These are phyloP conservation scores for Lycium barbarum DNA, from an alignment of 257 asterid species.

Conservation along the genomic window DNA sequence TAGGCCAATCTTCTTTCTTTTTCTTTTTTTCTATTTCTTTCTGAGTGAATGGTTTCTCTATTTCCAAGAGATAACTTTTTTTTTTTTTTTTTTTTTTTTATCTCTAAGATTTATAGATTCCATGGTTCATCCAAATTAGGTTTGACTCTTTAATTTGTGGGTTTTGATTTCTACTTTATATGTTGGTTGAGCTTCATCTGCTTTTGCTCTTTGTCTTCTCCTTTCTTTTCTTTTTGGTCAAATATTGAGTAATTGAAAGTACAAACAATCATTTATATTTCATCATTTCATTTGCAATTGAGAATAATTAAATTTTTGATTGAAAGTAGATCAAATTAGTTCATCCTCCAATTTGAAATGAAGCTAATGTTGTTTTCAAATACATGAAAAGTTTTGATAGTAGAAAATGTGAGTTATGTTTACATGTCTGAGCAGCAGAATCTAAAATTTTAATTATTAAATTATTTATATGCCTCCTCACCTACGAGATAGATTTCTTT, in stretches of 20 bases:
- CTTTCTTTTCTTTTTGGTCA: neutral
- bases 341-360: neutral
- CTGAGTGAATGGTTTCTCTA: conserved; percentile 8
- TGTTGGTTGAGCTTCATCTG: neutral
- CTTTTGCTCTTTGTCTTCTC: neutral
- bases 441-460: no score
- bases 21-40: neutral
- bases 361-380: neutral
- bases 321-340: neutral
- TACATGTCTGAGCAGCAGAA: no score
- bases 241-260: conserved; percentile 5
- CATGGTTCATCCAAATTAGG: neutral
- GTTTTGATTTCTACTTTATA: neutral
- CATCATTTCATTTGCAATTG: conserved; percentile 15
- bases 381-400: no score
- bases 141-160: neutral
- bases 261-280: neutral
- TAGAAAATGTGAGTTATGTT: neutral
- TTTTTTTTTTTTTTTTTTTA: neutral
- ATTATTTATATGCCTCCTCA: no score
- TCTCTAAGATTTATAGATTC: neutral
- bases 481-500: no score
- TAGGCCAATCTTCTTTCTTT: conserved; percentile 3
- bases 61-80: conserved; percentile 1
- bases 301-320: neutral